These are phyloP conservation scores for Ilex asprella DNA, from an alignment of 257 asterid species.

Conservation along the genomic window DNA sequence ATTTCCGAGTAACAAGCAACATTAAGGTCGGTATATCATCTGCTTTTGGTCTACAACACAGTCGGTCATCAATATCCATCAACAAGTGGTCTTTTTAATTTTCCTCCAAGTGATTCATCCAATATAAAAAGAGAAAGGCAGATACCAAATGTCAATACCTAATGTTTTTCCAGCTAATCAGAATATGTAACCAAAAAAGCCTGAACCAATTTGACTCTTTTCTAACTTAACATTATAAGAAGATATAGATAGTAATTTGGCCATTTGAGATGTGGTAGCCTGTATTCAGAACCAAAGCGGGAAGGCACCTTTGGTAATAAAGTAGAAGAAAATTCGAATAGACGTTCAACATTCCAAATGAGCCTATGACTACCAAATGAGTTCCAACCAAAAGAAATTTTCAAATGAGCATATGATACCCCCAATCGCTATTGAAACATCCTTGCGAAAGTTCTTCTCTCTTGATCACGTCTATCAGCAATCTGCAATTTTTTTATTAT, in stretches of 20 bases:
- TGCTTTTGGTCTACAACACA: too few species aligned
- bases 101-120: too few species aligned
- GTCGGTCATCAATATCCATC: too few species aligned
- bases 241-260: neutral
- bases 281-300: neutral
- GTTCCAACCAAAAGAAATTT: neutral
- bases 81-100: too few species aligned
- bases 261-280: slow-evolving; percentile 1
- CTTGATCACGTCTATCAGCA: slow-evolving; percentile 67
- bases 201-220: too few species aligned
- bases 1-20: too few species aligned
- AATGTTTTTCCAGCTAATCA: too few species aligned
- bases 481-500: slow-evolving; percentile 24
- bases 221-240: too few species aligned
- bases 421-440: slow-evolving; percentile 49
- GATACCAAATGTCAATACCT: too few species aligned
- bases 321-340: too few species aligned
- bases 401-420: slow-evolving; percentile 10
- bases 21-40: neutral
- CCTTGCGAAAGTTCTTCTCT: slow-evolving; percentile 69
- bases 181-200: too few species aligned
- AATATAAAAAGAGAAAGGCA: too few species aligned
- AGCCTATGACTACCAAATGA: neutral
- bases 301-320: neutral
- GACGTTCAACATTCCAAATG: neutral